Evolutionary conservation across 164 flowering plant genomes (phyloP), one percentile per base, ranked within the genome.

Genomic region (Chloranthus sessilifolius): DNA sequence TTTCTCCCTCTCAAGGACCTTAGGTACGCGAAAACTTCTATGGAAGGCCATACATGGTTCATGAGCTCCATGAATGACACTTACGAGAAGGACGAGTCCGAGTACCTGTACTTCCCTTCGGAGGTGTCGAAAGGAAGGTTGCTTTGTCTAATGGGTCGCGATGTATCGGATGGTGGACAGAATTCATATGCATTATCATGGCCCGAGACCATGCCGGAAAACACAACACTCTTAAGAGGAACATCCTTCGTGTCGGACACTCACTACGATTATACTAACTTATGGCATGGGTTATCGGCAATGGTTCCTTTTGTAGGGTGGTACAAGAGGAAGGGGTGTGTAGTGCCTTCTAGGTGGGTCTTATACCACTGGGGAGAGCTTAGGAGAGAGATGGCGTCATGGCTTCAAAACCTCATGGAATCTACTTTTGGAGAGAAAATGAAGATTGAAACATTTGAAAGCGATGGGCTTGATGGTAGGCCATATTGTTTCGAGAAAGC

Each of bases 31-130:
- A 3, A 46, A 9, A 56, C 70, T 1, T 69, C 92, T 24, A 60
- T 59, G n/a, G 50, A 65, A 52, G 94, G 85, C 24, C 90, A 89
- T 67, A 86, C 95, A 2, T 89, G 94, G 95, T 89, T 86, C 82
- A 89, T 86, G 94, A 83, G 88, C 68, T 79, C 95, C 37, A 28
- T 74, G 65, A 59, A 74, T 30, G 90, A 85, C 36, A 66, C 62
- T 7, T 83, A 67, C 27, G 73, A 66, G 16, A 74, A 74, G 43
- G 84, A 78, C 21, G 82, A 79, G 27, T 87, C 78, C 8, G 86
- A 80, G 40, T 72, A 74, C 69, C 88, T 79, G 17, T 52, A 73
- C 20, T 84, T 75, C 57, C 94, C 97, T 7, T 79, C 94, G 0
- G 50, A 65, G 1, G 35, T 74, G 3, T 79, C 91, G 1, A 49